Evolutionary conservation across 2,329 filamentous ascomycete species (phyloP), one percentile per base, ranked within the genome.

Genomic region (Geosmithia morbida): DNA sequence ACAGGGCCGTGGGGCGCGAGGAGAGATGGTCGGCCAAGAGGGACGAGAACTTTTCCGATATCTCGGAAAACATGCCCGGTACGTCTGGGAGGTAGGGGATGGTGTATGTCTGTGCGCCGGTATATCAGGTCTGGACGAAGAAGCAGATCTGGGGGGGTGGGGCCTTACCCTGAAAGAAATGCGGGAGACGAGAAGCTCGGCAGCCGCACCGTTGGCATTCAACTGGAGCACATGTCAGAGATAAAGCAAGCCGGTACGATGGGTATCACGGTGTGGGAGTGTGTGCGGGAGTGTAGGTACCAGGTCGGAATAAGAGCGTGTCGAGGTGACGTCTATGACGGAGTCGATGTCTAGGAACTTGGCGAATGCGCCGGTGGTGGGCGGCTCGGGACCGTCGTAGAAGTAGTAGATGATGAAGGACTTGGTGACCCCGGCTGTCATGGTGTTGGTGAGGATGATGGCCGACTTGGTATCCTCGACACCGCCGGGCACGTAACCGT

Each of bases 31-130:
- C 51, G 14, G 39, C 47, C 1, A 57, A 51, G 46, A 64, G 53
- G 0, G 54, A 20, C 7, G 48, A 46, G 45, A 58, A 60, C 42
- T 60, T 58, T 22, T 57, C 53, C 8, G 55, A 56, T 43, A 65
- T 63, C 43, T 61, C 58, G n/a, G 48, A 48, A 49, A 66, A 62
- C 48, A 66, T 59, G 10, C 57, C 54, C 0, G 59, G 50, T 14
- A 50, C 48, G 22, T 50, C 45, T 10, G 50, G 29, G 5, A 57
- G 43, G 33, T 57, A 53, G 7, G 56, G 56, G 17, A 59, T 48
- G 1, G 56, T 59, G 30, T 48, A 51, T 2, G 56, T 57, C 54
- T 56, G 33, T 26, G n/a, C n/a, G n/a, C n/a, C n/a, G n/a, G n/a
- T n/a, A n/a, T n/a, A n/a, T n/a, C n/a, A n/a, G n/a, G n/a, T n/a